These are phyloP conservation scores for Hygrophila difformis DNA, from an alignment of 257 asterid species.

Conservation along the genomic window DNA sequence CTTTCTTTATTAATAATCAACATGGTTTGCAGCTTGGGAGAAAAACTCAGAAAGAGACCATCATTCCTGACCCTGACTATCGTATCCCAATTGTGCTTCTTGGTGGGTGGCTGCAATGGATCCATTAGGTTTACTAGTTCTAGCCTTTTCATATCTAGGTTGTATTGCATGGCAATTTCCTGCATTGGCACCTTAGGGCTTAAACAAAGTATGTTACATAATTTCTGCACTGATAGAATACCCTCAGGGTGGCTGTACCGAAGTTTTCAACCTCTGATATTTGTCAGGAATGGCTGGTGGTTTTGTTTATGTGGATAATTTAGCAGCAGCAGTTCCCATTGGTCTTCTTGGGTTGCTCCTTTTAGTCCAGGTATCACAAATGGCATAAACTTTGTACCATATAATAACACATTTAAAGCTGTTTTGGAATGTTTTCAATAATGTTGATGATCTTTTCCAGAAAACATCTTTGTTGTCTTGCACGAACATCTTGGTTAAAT, in stretches of 20 bases:
- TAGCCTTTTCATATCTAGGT: too few species aligned
- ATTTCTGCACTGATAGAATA: background rate
- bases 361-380: conserved; percentile 60
- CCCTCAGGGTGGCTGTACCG: too few species aligned
- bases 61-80: conserved; percentile 85
- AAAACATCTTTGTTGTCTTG: too few species aligned
- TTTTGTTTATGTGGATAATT: conserved; percentile 51
- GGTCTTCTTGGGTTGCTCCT: conserved; percentile 88
- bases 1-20: background rate
- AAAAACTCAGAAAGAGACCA: conserved; percentile 49
- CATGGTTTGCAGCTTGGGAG: conserved; percentile 47
- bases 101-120: conserved; percentile 29
- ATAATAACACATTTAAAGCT: background rate
- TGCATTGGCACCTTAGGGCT: background rate
- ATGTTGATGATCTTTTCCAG: too few species aligned
- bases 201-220: background rate
- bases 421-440: background rate
- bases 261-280: conserved; percentile 1
- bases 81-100: conserved; percentile 76
- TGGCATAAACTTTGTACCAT: background rate
- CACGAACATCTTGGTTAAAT: conserved; percentile 1
- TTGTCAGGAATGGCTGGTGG: conserved; percentile 70
- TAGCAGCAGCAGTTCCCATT: conserved; percentile 69
- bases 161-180: too few species aligned
- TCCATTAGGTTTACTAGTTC: background rate